Evolutionary conservation across 1,284 basidiomycete genomes (phyloP).

Genomic region (Filobasidium uniguttulatum): DNA sequence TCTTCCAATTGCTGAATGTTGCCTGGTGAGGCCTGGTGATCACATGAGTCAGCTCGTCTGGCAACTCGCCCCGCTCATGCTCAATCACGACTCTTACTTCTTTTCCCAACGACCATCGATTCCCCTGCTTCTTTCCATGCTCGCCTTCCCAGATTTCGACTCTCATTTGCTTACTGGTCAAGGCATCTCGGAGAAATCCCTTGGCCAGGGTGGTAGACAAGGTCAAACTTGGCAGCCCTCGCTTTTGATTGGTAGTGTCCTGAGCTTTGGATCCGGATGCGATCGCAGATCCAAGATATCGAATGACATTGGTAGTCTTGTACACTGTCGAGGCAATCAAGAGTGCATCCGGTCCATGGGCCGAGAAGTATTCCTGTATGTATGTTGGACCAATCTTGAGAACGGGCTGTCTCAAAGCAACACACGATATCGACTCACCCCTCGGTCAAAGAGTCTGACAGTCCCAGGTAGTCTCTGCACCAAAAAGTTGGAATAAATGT

Average conservation of each 20-base stretch:
- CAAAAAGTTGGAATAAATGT: neutral
- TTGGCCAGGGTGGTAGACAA: conserved; percentile 72
- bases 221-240: conserved; percentile 57
- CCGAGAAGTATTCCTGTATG: conserved; percentile 65
- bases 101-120: conserved; percentile 62
- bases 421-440: conserved; percentile 22
- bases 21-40: conserved; percentile 72
- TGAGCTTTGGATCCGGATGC: conserved; percentile 15
- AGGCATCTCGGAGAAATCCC: conserved; percentile 70
- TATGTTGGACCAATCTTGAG: neutral
- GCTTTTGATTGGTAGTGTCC: conserved; percentile 11
- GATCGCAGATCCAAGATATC: conserved; percentile 50
- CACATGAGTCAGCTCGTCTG: conserved; percentile 1
- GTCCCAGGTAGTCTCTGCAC: conserved; percentile 41
- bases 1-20: conserved; percentile 91
- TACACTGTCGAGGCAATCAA: conserved; percentile 70
- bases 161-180: conserved; percentile 78
- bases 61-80: conserved; percentile 8
- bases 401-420: neutral
- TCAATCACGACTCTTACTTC: conserved; percentile 43
- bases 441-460: conserved; percentile 69
- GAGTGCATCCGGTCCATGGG: conserved; percentile 75
- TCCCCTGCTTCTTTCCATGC: conserved; percentile 51
- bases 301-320: conserved; percentile 71
- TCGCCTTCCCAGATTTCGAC: conserved; percentile 85